Evolutionary conservation across 257 asterid genomes (phyloP), one percentile per base, ranked within the genome.

Genomic region (Rehmannia glutinosa): DNA sequence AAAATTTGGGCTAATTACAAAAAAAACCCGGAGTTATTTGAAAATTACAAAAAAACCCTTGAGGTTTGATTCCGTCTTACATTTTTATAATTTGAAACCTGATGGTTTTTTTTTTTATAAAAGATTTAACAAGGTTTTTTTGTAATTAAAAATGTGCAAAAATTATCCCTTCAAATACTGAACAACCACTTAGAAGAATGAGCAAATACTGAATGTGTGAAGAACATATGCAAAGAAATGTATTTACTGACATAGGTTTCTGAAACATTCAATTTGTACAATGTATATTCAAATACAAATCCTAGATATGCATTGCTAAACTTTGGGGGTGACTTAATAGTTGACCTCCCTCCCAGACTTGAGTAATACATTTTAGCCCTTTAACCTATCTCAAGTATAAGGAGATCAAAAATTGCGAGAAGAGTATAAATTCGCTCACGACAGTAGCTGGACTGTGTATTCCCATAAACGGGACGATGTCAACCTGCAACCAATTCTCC

Each of bases 401-500:
- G 36, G 99, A 88, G 79, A 78, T 75, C 76, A 95, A 74, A 64
- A 95, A 84, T 75, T 95, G 99, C 2, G 99, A 89, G 61, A 95
- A 51, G 71, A 95, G 83, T 76, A 89, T 75, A 43, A 91, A 85
- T 82, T 95, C 99, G 64, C 93, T 82, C 82, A 95, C 93, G 25
- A 89, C 85, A 0, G 95, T 84, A 51, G 90, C 98, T 41, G 99
- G 98, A 16, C 84, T 53, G 74, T 91, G 92, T 73, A 91, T 79
- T 72, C 99, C 99, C 80, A 91, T 82, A 55, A 94, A 82, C 0
- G 98, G 98, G 25, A 95, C 97, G 1, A 95, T 84, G 70, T 95
- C 98, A 41, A 95, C 97, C 79, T 95, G 98, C 78, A 91, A 74
- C 99, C 93, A 95, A 43, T 74, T 87, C 73, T 95, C 99, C 15